These are phyloP conservation scores for Solanum piurae DNA, from an alignment of 257 asterid species.

Conservation along the genomic window DNA sequence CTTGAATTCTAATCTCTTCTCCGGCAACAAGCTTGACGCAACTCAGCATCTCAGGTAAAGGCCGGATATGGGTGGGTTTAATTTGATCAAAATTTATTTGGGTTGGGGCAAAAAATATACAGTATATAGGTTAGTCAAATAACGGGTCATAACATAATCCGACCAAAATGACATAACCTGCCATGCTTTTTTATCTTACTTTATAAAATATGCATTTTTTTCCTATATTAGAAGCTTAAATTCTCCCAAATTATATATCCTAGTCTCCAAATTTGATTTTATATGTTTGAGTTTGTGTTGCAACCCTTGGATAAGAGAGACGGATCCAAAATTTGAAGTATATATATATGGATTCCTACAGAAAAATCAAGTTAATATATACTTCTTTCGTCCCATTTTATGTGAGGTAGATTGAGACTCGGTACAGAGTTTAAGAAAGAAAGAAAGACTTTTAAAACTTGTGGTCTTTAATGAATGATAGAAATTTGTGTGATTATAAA, in stretches of 20 bases:
- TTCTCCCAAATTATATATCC: neutral
- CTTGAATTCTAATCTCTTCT: constrained; percentile 39
- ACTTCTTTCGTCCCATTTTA: no score
- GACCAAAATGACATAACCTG: neutral
- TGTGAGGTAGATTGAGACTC: no score
- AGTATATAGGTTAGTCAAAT: no score
- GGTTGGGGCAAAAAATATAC: no score
- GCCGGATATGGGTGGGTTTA: neutral
- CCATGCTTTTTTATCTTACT: neutral
- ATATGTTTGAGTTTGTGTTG: neutral
- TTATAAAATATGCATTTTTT: neutral
- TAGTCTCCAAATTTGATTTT: neutral
- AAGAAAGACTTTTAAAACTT: no score
- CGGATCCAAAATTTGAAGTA: no score
- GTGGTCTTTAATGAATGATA: no score
- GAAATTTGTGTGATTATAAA: no score
- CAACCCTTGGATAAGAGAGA: neutral
- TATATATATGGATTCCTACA: neutral
- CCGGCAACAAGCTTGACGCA: constrained; percentile 52
- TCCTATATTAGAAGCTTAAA: neutral
- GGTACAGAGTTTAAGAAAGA: no score
- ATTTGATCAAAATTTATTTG: neutral
- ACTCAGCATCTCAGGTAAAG: constrained; percentile 38
- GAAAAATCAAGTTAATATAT: neutral
- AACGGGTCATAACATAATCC: neutral